A percentile compares a stretch with the other conserved stretches of the same genome.
Conservation (phyloP, 495 filamentous ascomycete species). For the Saxispiralis lemnorum region DNA sequence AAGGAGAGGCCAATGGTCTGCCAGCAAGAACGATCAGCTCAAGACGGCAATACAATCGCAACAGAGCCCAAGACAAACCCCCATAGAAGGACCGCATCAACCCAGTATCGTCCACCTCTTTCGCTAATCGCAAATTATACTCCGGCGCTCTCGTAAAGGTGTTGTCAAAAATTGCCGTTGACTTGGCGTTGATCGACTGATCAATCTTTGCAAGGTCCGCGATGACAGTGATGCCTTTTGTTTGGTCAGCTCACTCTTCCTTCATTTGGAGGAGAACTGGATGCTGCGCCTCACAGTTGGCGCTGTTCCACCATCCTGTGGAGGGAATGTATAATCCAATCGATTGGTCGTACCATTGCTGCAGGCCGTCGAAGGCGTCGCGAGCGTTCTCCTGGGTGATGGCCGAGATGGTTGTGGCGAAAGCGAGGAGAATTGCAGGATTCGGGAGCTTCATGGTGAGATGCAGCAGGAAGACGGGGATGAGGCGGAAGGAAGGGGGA, state of each 20-base stretch:
- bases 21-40: neutral
- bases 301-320: conserved; percentile 15
- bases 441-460: too few relatives aligned
- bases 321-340: conserved; percentile 14
- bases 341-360: conserved; percentile 14
- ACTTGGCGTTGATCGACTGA: conserved; percentile 3
- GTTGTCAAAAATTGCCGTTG: conserved; percentile 8
- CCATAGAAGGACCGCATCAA: conserved; percentile 3
- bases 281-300: conserved; percentile 6
- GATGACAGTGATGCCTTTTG: conserved; percentile 12
- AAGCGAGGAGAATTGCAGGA: neutral
- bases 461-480: too few relatives aligned
- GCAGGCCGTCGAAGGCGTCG: conserved; percentile 7
- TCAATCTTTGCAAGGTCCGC: conserved; percentile 14
- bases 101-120: conserved; percentile 1
- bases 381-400: conserved; percentile 6
- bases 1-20: conserved; percentile 5
- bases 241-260: neutral
- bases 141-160: conserved; percentile 7
- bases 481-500: too few relatives aligned
- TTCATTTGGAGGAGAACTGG: too few relatives aligned
- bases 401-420: neutral
- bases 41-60: neutral
- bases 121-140: conserved; percentile 13
- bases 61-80: neutral